Evolutionary conservation across 352 stramenopile genomes (phyloP), one percentile per base, ranked within the genome.

Genomic region (Pseudoperonospora humuli): DNA sequence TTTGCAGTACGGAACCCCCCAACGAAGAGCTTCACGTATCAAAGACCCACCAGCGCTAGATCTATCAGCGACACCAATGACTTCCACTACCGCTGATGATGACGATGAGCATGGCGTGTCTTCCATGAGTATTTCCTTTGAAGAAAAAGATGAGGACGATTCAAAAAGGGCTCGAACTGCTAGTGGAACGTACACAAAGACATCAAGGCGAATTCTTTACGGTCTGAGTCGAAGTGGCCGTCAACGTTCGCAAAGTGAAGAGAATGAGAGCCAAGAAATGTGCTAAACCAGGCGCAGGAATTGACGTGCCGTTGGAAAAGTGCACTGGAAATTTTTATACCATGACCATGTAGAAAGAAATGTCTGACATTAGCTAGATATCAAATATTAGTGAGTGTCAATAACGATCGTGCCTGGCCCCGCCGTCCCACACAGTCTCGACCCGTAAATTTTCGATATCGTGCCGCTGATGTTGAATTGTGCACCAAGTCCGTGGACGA

Each of bases 391-490:
- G 7, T 26, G 7, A 26, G 7, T 26, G 7, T 26, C 23, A 26
- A 26, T 26, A 26, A 26, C 23, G 23, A 26, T 26, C 23, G n/a
- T n/a, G n/a, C n/a, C 32, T 84, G 55, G 1, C 64, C 51, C 0
- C 72, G 76, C 1, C 87, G 65, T 39, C 53, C 58, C 24, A n/a
- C n/a, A n/a, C 35, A 85, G 61, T 11, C 75, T 60, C 7, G 72
- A 82, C 10, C 79, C 79, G 29, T 79, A 87, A 14, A 86, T 54
- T 54, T n/a, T n/a, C n/a, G n/a, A 61, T n/a, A 89, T 59, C 3
- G 83, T 41, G 5, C 74, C 79, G 7, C 51, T 69, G 11, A 92
- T 57, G 35, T 84, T 68, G 3, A 63, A 64, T n/a, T n/a, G n/a
- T n/a, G n/a, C n/a, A n/a, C n/a, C n/a, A n/a, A n/a, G n/a, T n/a